Conservation (phyloP, 192 early-diverging fungal species). For the Backusella mclennaniae region DNA sequence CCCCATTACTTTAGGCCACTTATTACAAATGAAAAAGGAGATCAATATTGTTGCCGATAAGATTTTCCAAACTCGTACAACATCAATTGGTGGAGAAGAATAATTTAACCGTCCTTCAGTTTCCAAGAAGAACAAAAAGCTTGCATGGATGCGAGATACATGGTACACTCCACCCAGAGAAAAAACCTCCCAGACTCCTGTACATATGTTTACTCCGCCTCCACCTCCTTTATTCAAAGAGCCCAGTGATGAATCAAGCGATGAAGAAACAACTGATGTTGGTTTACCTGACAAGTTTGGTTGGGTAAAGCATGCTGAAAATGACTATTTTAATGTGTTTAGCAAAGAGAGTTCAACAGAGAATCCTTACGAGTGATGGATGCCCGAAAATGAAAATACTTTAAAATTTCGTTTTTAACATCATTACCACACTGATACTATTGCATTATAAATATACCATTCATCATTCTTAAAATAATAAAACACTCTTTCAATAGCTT, state of each 20-base stretch:
- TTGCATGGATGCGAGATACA: slow-evolving; percentile 17
- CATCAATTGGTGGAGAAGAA: slow-evolving; percentile 24
- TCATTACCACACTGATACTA: slow-evolving; percentile 18
- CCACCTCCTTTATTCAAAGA: slow-evolving; percentile 13
- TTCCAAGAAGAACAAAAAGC: slow-evolving; percentile 21
- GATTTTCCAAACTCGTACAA: slow-evolving; percentile 15
- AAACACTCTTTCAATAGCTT: slow-evolving; percentile 12
- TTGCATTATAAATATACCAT: slow-evolving; percentile 19
- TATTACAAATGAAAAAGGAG: slow-evolving; percentile 25
- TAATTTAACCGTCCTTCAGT: slow-evolving; percentile 19
- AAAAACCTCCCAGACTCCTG: slow-evolving; percentile 16
- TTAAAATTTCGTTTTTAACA: slow-evolving; percentile 16
- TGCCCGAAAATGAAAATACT: slow-evolving; percentile 16
- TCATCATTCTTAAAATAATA: slow-evolving; percentile 13
- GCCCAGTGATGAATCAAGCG: slow-evolving; percentile 11
- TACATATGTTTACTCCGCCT: slow-evolving; percentile 12
- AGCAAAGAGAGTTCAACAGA: slow-evolving; percentile 13
- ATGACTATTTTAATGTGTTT: slow-evolving; percentile 19
- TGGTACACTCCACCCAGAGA: slow-evolving; percentile 12
- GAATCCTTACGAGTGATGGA: slow-evolving; percentile 17
- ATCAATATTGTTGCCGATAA: slow-evolving; percentile 23
- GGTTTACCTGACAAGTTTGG: slow-evolving; percentile 16
- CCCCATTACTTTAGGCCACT: slow-evolving; percentile 20
- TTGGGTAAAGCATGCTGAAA: slow-evolving; percentile 14
- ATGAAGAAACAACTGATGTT: slow-evolving; percentile 13